Evolutionary conservation across 169 alveolate species (phyloP).

Genomic region (Plasmodium berghei): DNA sequence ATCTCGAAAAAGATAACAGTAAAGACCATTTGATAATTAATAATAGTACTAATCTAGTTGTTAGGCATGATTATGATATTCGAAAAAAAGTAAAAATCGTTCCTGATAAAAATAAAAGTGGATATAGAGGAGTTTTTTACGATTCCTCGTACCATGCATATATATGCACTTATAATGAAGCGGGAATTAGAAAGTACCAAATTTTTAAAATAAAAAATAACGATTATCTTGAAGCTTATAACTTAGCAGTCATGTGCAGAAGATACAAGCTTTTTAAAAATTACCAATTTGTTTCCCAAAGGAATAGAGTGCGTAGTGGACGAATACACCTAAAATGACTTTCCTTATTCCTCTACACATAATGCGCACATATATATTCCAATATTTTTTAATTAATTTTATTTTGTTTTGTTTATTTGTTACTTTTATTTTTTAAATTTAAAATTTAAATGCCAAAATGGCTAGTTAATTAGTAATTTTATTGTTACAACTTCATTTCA

Average conservation of each 20-base stretch:
- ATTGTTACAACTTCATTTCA: too few relatives aligned
- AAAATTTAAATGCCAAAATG: too few relatives aligned
- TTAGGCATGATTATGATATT: constrained; percentile 73
- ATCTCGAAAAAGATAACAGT: not conserved
- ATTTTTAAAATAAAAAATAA: constrained; percentile 77
- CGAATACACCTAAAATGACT: constrained; percentile 79
- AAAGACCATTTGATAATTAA: constrained; percentile 21
- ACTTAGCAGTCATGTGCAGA: constrained; percentile 82
- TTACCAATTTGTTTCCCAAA: constrained; percentile 82
- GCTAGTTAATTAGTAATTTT: too few relatives aligned
- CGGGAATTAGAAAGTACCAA: constrained; percentile 83
- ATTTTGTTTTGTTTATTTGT: too few relatives aligned
- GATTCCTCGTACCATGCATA: constrained; percentile 80
- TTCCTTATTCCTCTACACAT: not conserved
- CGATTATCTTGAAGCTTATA: constrained; percentile 82
- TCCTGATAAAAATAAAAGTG: constrained; percentile 85
- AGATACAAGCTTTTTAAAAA: constrained; percentile 79
- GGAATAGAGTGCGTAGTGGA: constrained; percentile 80
- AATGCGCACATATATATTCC: not conserved
- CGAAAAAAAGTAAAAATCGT: constrained; percentile 77
- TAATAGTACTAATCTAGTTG: constrained; percentile 26
- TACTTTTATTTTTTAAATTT: too few relatives aligned
- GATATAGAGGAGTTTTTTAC: constrained; percentile 85
- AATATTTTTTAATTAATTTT: too few relatives aligned
- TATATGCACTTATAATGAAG: constrained; percentile 81